Evolutionary conservation across 2,329 filamentous ascomycete genomes (phyloP), one percentile per base, ranked within the genome.

Genomic region (Helotiales sp.): DNA sequence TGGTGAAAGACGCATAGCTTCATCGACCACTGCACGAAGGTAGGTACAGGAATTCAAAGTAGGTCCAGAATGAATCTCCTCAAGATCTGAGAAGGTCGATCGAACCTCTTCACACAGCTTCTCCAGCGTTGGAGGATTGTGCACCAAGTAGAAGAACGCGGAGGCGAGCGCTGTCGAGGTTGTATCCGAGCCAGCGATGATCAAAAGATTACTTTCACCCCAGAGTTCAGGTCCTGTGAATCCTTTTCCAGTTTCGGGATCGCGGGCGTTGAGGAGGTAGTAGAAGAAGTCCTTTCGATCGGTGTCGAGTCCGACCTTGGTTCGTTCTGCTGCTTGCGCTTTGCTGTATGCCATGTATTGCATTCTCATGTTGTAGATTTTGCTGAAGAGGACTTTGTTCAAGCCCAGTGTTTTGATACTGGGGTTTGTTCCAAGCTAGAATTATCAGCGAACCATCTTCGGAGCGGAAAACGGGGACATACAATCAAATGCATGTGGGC

Each of bases 341-440:
- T 89, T 88, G 77, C 88, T 90, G 79, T 92, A 92, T 61, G 85
- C 84, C 85, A 92, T 91, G 76, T 92, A 93, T 67, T 86, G 84
- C 76, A 86, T 89, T 2, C 90, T 86, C 50, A 89, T 88, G 26
- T 84, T 85, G 11, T 90, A 88, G 68, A 93, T 86, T 65, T 84
- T 85, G 66, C 83, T 87, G 78, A 93, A 91, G 61, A 93, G 82
- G 66, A 91, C 77, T 75, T 87, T 88, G 77, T 92, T 90, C 34
- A 93, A 81, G 68, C 86, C 85, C 74, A 91, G 85, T 70, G 84
- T 86, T 76, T 90, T 85, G 59, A 92, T 82, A 13, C 90, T 82
- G 69, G 90, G 89, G 86, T 91, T 91, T 8, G 90, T 89, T 49
- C 90, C 90, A 5, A 73, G 70, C 73, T 75, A 61, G 0, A 11